Evolutionary conservation across 306 rosid genomes (phyloP).

Genomic region (Acmispon strigosus): DNA sequence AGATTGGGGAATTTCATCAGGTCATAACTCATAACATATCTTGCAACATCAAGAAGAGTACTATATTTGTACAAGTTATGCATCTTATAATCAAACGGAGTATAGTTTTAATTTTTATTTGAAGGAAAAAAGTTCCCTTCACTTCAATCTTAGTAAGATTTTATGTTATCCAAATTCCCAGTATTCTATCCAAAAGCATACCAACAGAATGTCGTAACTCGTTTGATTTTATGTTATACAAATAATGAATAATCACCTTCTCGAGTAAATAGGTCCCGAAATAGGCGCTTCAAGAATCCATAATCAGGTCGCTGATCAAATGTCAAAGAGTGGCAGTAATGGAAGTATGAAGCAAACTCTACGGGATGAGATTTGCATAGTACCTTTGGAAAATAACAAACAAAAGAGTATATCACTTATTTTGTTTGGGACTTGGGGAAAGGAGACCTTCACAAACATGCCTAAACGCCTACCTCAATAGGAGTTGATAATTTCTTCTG

Average conservation of each 20-base stretch:
- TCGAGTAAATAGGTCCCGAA: constrained; percentile 75
- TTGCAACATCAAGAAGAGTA: neutral
- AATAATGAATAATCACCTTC: constrained; percentile 50
- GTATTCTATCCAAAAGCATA: neutral
- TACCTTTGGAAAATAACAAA: constrained; percentile 42
- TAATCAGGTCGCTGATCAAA: constrained; percentile 97
- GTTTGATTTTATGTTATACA: neutral
- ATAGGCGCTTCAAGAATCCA: constrained; percentile 91
- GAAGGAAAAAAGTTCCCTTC: no score
- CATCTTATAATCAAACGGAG: neutral
- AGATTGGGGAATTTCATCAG: no score
- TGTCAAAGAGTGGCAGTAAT: constrained; percentile 88
- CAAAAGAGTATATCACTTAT: neutral
- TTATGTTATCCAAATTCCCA: no score
- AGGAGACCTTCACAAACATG: neutral
- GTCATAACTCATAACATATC: no score
- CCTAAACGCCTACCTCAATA: constrained; percentile 62
- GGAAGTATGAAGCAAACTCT: constrained; percentile 94
- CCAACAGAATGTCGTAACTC: neutral
- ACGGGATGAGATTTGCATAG: constrained; percentile 85
- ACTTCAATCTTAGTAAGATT: no score
- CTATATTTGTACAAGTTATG: neutral
- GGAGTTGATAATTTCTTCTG: constrained; percentile 96
- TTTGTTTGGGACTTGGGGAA: neutral
- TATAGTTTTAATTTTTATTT: no score